Percentiles rank a stretch among this genome's conserved stretches.
Conservation (phyloP, 371 early-diverging fungal genomes). For the Catenaria anguillulae region DNA sequence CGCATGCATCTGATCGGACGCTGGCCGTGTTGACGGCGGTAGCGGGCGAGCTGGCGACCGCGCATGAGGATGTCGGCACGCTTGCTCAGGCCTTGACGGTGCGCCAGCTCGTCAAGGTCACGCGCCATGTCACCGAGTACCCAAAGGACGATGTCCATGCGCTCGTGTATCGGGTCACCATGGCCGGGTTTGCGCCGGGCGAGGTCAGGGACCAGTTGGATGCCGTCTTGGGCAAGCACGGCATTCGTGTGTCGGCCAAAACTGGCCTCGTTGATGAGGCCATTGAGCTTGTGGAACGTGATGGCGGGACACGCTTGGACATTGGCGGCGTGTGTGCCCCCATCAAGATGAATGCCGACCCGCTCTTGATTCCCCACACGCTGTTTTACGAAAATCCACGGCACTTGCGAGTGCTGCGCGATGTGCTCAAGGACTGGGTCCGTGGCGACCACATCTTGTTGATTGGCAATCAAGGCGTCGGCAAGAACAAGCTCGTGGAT, state of each 20-base stretch:
- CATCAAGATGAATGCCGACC: background rate
- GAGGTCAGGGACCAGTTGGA: background rate
- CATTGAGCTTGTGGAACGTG: background rate
- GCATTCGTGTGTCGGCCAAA: background rate
- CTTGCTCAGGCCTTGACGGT: background rate
- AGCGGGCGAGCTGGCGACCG: background rate
- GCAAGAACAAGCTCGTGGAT: slow-evolving; percentile 69
- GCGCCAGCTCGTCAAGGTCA: slow-evolving; percentile 1
- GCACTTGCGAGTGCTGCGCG: slow-evolving; percentile 34
- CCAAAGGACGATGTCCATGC: background rate
- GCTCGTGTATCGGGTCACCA: background rate
- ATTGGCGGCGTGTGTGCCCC: background rate
- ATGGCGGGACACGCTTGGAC: background rate
- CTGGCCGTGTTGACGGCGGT: background rate
- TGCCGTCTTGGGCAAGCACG: background rate
- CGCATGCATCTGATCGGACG: background rate
- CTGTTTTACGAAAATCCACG: background rate
- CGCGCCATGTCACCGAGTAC: background rate
- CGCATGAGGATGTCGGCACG: background rate
- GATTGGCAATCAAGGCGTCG: slow-evolving; percentile 12
- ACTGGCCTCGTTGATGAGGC: background rate
- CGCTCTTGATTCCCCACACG: slow-evolving; percentile 1
- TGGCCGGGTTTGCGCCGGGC: background rate
- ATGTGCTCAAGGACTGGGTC: slow-evolving; percentile 56
- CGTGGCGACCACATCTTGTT: slow-evolving; percentile 48